These are phyloP conservation scores for Pezizomycotina sp. DNA, from an alignment of 2,329 filamentous ascomycete species.

Conservation along the genomic window DNA sequence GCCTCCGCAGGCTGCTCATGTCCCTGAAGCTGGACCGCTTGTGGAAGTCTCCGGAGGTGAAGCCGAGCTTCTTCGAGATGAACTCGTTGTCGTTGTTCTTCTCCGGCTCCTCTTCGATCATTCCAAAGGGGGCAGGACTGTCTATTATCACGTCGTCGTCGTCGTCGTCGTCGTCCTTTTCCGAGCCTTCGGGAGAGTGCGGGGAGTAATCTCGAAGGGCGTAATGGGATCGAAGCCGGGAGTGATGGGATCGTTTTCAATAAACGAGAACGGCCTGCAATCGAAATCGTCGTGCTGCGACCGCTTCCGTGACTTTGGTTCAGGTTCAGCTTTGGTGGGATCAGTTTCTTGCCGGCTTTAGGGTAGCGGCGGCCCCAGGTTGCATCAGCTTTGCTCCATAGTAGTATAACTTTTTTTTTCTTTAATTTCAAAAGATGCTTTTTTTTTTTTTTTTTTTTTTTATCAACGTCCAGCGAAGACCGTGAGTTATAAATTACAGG, in stretches of 20 bases:
- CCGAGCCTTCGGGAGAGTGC: slow-evolving; percentile 12
- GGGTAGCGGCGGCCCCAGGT: no score
- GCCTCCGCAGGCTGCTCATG: slow-evolving; percentile 9
- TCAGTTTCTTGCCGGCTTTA: slow-evolving; percentile 16
- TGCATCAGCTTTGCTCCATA: no score
- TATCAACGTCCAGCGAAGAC: no score
- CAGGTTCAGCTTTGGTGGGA: slow-evolving; percentile 19
- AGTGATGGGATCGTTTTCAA: slow-evolving; percentile 18
- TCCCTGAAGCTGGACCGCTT: slow-evolving; percentile 6
- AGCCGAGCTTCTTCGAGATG: no score
- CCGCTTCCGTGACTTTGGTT: slow-evolving; percentile 17
- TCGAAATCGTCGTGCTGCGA: slow-evolving; percentile 16
- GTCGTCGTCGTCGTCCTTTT: slow-evolving; percentile 9
- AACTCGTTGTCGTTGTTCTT: no score
- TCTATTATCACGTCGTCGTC: slow-evolving; percentile 18
- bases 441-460: no score
- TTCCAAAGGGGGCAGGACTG: slow-evolving; percentile 14
- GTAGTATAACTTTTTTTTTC: no score
- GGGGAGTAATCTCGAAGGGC: slow-evolving; percentile 19
- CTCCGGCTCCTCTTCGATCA: no score
- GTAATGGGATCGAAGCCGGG: slow-evolving; percentile 20
- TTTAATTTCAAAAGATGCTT: no score
- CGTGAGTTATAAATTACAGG: no score
- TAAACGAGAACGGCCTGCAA: slow-evolving; percentile 15
- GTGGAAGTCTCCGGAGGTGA: no score